Percentiles rank a stretch among this genome's conserved stretches.
phyloP scores from a whole-genome alignment of 768 basidiomycete species.

The Tulasnella sp. region DNA sequence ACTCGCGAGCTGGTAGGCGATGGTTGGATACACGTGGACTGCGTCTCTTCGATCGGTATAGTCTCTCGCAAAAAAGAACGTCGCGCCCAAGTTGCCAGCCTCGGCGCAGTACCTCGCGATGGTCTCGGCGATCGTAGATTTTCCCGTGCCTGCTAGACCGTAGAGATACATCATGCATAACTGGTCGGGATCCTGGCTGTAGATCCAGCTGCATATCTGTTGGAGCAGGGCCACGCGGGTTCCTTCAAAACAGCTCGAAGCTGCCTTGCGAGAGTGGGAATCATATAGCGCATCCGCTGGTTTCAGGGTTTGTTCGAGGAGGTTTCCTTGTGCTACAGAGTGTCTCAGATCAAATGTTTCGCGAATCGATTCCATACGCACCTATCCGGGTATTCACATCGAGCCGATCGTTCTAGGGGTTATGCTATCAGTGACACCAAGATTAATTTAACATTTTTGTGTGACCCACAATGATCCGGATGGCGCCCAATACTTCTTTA shows the following conservation, averaged over 20 bases:
- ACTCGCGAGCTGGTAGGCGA: constrained; percentile 27
- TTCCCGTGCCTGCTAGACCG: constrained; percentile 32
- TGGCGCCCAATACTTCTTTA: no score
- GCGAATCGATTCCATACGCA: no score
- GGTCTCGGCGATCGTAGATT: constrained; percentile 33
- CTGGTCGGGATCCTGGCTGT: background rate
- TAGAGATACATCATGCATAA: constrained; percentile 25
- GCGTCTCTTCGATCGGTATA: constrained; percentile 20
- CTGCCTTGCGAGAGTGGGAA: background rate
- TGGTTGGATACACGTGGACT: constrained; percentile 26
- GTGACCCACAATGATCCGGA: no score
- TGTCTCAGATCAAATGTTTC: no score
- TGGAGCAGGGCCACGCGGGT: background rate
- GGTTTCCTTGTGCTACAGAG: no score
- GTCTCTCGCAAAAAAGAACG: constrained; percentile 28
- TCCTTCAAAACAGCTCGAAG: background rate
- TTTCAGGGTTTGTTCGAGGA: background rate
- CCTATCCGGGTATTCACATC: no score
- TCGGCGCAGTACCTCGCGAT: constrained; percentile 24
- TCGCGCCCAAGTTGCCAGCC: constrained; percentile 26
- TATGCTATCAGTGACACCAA: no score
- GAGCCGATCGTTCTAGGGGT: no score
- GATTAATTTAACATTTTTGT: no score
- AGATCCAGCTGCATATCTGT: background rate
- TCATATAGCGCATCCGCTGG: background rate